Conservation (phyloP, 202 grass and related monocot species). For the Carex arenaria region DNA sequence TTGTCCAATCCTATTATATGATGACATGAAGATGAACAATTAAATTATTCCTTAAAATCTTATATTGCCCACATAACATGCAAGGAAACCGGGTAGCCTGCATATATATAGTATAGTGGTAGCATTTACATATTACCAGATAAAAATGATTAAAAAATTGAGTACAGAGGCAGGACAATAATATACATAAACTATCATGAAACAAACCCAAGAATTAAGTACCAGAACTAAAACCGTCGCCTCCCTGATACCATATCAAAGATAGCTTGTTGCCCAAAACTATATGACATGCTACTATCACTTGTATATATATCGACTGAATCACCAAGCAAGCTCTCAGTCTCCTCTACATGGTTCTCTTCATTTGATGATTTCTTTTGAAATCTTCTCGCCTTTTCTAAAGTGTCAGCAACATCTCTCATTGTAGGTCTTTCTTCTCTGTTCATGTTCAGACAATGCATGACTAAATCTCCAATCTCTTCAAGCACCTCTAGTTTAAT, state of each 20-base stretch:
- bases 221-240: neutral
- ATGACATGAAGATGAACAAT: no score
- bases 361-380: constrained; percentile 26
- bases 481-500: constrained; percentile 32
- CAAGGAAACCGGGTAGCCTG: no score
- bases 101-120: no score
- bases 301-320: constrained; percentile 10
- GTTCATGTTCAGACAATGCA: constrained; percentile 49
- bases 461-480: constrained; percentile 35
- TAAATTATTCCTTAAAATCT: no score
- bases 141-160: neutral
- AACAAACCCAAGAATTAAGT: neutral
- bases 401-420: constrained; percentile 52
- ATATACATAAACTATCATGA: neutral
- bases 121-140: no score
- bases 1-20: no score
- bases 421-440: constrained; percentile 60
- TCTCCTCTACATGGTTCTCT: constrained; percentile 23
- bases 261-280: constrained; percentile 20
- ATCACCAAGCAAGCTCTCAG: constrained; percentile 32
- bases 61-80: no score
- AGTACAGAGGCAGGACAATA: neutral
- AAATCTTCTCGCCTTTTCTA: constrained; percentile 46
- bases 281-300: constrained; percentile 21
- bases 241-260: constrained; percentile 38